Evolutionary conservation across 2,329 filamentous ascomycete genomes (phyloP).

Genomic region (Botrytis sinoallii): DNA sequence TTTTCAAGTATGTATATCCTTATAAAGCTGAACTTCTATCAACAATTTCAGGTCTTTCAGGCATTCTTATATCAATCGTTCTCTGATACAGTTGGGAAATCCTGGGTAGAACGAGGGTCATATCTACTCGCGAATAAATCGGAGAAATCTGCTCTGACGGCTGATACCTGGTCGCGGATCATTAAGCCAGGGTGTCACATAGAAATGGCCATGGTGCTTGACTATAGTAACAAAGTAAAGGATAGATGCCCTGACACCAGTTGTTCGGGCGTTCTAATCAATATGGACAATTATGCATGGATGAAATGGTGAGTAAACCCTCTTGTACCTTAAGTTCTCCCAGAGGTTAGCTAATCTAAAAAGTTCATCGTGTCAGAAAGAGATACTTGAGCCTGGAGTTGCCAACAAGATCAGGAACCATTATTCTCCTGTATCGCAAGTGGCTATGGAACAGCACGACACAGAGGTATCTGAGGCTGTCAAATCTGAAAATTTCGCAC

Average conservation of each 20-base stretch:
- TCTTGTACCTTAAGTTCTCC: background rate
- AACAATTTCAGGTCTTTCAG: background rate
- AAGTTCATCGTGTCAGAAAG: background rate
- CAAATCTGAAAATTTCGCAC: no score
- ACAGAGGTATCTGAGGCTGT: no score
- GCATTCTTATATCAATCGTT: background rate
- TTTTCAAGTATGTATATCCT: background rate
- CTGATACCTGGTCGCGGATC: background rate
- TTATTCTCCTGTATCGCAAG: background rate
- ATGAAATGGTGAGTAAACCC: background rate
- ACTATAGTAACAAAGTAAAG: background rate
- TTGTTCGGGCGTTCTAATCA: background rate
- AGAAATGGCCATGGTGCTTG: background rate
- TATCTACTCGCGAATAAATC: background rate
- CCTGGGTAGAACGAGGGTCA: background rate
- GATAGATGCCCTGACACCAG: background rate
- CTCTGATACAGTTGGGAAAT: background rate
- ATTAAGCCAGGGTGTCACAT: background rate
- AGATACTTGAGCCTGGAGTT: background rate
- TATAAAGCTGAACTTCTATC: fast-evolving
- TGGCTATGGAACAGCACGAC: background rate
- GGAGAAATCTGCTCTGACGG: background rate
- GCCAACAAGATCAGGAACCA: fast-evolving
- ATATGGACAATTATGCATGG: background rate
- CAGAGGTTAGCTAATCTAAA: background rate